These are phyloP conservation scores for Trebouxia sp. DNA, from an alignment of 139 green algal genomes.

Conservation along the genomic window DNA sequence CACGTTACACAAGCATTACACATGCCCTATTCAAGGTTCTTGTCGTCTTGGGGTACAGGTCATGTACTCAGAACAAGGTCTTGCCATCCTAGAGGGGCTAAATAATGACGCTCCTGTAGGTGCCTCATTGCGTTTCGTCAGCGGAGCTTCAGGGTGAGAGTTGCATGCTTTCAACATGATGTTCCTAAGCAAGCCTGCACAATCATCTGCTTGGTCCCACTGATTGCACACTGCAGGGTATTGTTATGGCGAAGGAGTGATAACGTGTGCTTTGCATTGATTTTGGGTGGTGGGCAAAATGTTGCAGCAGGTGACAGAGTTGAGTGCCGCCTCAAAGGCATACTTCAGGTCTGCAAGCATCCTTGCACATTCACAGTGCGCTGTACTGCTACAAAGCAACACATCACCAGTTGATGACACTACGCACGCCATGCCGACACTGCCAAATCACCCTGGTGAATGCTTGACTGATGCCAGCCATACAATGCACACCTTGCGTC, in stretches of 20 bases:
- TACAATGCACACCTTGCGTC: no score
- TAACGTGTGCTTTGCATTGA: constrained; percentile 74
- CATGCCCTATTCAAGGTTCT: no score
- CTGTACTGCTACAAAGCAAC: no score
- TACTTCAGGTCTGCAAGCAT: constrained; percentile 74
- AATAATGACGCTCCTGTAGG: constrained; percentile 85
- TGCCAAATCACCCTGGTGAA: no score
- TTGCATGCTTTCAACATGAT: neutral
- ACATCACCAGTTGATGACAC: no score
- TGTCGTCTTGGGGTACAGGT: no score
- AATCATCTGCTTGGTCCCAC: neutral
- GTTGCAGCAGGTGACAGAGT: constrained; percentile 66
- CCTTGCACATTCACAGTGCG: no score
- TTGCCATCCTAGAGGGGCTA: constrained; percentile 82
- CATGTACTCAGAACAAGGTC: constrained; percentile 59
- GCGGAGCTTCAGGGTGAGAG: constrained; percentile 69
- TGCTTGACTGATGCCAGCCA: no score
- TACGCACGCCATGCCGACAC: no score
- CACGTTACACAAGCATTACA: no score
- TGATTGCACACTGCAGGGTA: constrained; percentile 54
- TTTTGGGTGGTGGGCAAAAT: constrained; percentile 58
- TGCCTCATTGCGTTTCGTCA: constrained; percentile 78
- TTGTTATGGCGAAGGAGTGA: constrained; percentile 81
- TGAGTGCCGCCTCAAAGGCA: constrained; percentile 74
- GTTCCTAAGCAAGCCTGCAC: neutral